Conservation (phyloP, 2,329 filamentous ascomycete species). For the Aureobasidium sp. region DNA sequence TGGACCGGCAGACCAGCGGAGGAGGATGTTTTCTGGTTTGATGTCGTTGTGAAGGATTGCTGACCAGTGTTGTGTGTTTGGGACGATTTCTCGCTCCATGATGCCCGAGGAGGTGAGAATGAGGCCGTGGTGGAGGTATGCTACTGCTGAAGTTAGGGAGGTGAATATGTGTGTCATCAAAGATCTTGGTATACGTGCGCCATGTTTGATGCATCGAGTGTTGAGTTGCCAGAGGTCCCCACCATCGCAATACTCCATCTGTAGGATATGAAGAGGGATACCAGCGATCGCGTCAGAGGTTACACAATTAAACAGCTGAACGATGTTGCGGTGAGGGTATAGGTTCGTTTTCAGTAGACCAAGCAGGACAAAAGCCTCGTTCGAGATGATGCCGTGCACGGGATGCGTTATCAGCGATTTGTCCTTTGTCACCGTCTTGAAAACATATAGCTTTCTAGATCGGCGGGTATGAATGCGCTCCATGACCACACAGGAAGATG, state of each 20-base stretch:
- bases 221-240: constrained; percentile 19
- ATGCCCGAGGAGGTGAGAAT: neutral
- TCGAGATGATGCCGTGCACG: neutral
- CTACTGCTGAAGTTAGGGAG: constrained; percentile 16
- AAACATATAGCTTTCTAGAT: neutral
- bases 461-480: neutral
- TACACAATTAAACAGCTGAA: neutral
- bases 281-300: neutral
- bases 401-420: neutral
- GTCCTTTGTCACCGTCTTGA: neutral
- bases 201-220: neutral
- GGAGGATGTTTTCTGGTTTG: constrained; percentile 18
- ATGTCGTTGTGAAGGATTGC: constrained; percentile 22
- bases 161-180: constrained; percentile 20
- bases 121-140: constrained; percentile 20
- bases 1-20: neutral
- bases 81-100: neutral
- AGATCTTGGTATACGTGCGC: constrained; percentile 12
- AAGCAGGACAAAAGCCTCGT: neutral
- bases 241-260: constrained; percentile 20
- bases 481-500: neutral
- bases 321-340: neutral
- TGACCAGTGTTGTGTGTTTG: constrained; percentile 2
- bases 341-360: neutral
- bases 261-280: constrained; percentile 5